A percentile compares a stretch with the other conserved stretches of the same genome.
Evolutionary conservation across 2,329 filamentous ascomycete species (phyloP).

Genomic region (Arthrinium puccinioides): DNA sequence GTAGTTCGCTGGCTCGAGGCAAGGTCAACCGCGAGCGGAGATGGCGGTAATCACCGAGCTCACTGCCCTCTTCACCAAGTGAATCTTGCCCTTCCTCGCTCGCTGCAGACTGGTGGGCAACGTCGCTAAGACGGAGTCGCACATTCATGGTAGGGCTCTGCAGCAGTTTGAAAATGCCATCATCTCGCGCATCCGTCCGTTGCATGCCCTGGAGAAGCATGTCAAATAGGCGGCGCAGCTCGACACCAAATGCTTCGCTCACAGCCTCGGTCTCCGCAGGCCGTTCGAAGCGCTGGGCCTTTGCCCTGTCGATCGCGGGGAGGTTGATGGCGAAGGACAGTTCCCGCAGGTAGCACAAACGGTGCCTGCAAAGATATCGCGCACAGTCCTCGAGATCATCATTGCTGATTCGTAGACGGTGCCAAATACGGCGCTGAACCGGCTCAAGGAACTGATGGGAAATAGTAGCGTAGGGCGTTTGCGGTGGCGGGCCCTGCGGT

Average conservation of each 20-base stretch:
- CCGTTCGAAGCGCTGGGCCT: constrained; percentile 1
- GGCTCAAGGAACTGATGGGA: background rate
- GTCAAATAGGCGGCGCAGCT: background rate
- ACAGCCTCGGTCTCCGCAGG: constrained; percentile 1
- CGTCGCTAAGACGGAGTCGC: background rate
- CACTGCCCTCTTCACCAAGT: background rate
- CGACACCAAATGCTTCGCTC: background rate
- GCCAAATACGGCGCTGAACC: background rate
- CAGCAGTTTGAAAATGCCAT: no score
- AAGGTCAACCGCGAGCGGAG: background rate
- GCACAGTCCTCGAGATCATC: constrained; percentile 1
- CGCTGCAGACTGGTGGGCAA: background rate
- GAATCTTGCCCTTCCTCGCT: background rate
- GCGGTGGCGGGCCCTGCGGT: background rate
- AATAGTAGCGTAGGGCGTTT: background rate
- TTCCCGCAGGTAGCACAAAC: background rate
- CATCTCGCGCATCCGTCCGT: background rate
- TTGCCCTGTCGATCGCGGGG: background rate
- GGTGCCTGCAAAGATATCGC: background rate
- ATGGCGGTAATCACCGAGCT: background rate
- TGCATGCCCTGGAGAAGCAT: background rate
- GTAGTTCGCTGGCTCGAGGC: background rate
- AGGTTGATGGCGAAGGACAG: constrained; percentile 1
- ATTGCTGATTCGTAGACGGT: background rate
- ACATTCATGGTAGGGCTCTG: background rate